Evolutionary conservation across 2,329 filamentous ascomycete species (phyloP), one percentile per base, ranked within the genome.

Genomic region (Fusarium bulbicola): DNA sequence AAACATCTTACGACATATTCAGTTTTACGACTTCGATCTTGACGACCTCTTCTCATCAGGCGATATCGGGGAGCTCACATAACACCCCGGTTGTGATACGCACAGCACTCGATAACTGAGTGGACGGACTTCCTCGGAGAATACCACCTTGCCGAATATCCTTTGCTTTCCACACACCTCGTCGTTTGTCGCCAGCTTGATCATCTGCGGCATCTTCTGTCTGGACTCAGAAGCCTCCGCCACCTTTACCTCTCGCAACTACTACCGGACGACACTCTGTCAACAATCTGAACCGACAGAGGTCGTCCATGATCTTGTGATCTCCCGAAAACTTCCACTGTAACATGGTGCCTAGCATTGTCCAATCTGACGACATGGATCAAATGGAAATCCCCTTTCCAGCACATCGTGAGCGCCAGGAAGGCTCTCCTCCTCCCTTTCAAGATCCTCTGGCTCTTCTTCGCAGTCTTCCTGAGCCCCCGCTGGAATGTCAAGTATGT

Each of bases 401-500:
- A 21, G 66, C 67, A 54, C 65, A 56, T 49, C 76, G 76, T 59
- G 76, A 78, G 63, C 76, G 76, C 62, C 76, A 77, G 63, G 79
- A 80, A 64, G 75, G 70, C 26, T 79, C 77, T 47, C 76, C 75
- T 53, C 81, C 83, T 57, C 77, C 80, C 56, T 80, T 80, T 61
- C 81, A 84, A 66, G 85, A 86, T 72, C 83, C 84, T 57, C 81
- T 88, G 47, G 85, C 86, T 42, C 81, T 86, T 54, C 82, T 88
- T 32, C 81, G 85, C 74, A 87, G 84, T 78, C 82, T 85, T 73
- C 85, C 84, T 59, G 83, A 85, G 71, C 80, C 83, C n/a, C 84
- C 85, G 21, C 78, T 82, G 37, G 82, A 84, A 72, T 84, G 83
- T 52, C 83, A 85, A 72, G 86, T 87, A 37, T 86, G 86, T 73